Percentiles rank a stretch among this genome's conserved stretches.
Conservation (phyloP, 345 rosid genomes). For the Lepidium aucheri region DNA sequence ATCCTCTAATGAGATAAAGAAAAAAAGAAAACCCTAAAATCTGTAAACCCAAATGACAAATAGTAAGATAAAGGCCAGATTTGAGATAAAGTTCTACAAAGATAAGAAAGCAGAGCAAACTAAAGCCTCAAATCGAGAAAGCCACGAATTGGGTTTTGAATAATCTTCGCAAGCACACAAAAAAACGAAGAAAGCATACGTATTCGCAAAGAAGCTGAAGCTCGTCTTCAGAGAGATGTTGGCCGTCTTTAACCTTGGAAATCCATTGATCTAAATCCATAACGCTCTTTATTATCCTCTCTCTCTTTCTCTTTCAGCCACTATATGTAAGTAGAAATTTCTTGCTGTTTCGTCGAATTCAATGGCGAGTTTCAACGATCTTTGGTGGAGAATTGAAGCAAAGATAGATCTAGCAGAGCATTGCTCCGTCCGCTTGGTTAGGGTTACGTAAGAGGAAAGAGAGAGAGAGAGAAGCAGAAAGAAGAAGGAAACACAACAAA, state of each 20-base stretch:
- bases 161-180: background rate
- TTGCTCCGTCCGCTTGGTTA: slow-evolving; percentile 27
- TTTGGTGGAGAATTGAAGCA: background rate
- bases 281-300: slow-evolving; percentile 6
- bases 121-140: background rate
- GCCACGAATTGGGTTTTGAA: background rate
- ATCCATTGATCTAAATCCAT: slow-evolving; percentile 99
- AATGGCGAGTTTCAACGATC: slow-evolving; percentile 5
- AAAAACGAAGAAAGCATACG: slow-evolving; percentile 29
- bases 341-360: background rate
- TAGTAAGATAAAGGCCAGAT: background rate
- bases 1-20: background rate
- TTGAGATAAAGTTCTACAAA: slow-evolving; percentile 7
- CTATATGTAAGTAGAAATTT: background rate
- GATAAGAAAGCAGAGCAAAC: background rate
- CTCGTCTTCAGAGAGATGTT: slow-evolving; percentile 89
- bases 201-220: slow-evolving; percentile 99
- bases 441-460: slow-evolving; percentile 19
- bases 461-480: background rate
- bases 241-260: slow-evolving; percentile 89
- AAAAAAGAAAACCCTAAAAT: slow-evolving; percentile 6
- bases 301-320: background rate
- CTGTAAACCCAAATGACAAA: background rate
- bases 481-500: background rate
- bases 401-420: slow-evolving; percentile 29